A percentile compares a stretch with the other conserved stretches of the same genome.
Conservation (phyloP, 257 asterid species). For the Scutellaria baicalensis region DNA sequence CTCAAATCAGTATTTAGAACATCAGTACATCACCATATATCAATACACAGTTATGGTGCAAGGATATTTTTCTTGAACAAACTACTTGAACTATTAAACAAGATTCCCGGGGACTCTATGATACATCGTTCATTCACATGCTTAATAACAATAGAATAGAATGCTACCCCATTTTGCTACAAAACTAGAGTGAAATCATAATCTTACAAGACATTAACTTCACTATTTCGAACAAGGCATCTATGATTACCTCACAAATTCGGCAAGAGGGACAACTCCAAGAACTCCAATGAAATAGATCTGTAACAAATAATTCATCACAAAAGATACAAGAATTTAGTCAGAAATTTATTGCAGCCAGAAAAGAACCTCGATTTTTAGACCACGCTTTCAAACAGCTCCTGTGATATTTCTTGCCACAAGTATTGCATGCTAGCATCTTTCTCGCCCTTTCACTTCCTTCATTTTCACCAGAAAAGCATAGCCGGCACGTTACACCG, state of each 20-base stretch:
- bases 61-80: not conserved
- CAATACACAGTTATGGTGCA: not conserved
- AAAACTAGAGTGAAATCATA: not conserved
- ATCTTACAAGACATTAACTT: not conserved
- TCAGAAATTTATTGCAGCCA: slow-evolving; percentile 10
- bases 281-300: slow-evolving; percentile 96
- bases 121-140: not conserved
- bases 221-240: not conserved
- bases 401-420: slow-evolving; percentile 86
- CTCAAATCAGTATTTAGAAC: not conserved
- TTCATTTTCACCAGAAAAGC: slow-evolving; percentile 75
- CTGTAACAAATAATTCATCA: slow-evolving; percentile 36
- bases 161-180: not conserved
- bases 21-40: not conserved
- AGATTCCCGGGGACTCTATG: not conserved
- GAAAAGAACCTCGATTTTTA: slow-evolving; percentile 59
- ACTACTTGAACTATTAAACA: not conserved
- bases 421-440: slow-evolving; percentile 80
- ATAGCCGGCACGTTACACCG: slow-evolving; percentile 68
- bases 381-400: slow-evolving; percentile 87
- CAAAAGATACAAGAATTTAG: slow-evolving; percentile 7
- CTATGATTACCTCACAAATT: slow-evolving; percentile 63
- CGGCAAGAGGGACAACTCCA: slow-evolving; percentile 97
- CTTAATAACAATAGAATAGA: not conserved
- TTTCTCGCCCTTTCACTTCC: slow-evolving; percentile 79